Percentiles rank a stretch among this genome's conserved stretches.
phyloP scores from a whole-genome alignment of 2,329 filamentous ascomycete species.

The Waltergamsia citrina region DNA sequence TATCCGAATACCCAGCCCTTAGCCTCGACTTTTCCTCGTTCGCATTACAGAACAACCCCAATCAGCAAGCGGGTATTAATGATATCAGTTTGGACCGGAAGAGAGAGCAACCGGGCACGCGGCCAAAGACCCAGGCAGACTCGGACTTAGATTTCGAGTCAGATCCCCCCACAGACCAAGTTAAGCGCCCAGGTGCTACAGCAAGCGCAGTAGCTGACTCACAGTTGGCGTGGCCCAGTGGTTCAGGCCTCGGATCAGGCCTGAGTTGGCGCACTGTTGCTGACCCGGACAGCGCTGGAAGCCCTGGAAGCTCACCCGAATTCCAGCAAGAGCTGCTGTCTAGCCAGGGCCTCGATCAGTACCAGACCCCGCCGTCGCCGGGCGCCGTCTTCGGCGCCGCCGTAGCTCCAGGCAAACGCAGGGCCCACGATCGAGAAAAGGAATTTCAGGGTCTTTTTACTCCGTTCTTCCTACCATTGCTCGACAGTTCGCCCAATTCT shows the following conservation, averaged over 20 bases:
- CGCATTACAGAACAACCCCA: too few relatives aligned
- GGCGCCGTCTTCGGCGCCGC: conserved; percentile 9
- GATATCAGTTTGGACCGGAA: too few relatives aligned
- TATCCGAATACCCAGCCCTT: conserved; percentile 36
- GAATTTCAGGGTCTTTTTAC: conserved; percentile 56
- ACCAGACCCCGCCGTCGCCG: conserved; percentile 4
- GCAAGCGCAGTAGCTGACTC: conserved; percentile 2
- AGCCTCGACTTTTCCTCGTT: conserved; percentile 26
- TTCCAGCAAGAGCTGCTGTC: background rate
- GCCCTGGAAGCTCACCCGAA: background rate
- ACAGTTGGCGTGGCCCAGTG: too few relatives aligned
- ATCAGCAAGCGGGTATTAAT: too few relatives aligned
- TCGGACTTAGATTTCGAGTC: too few relatives aligned
- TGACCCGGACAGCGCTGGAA: background rate
- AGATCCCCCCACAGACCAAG: too few relatives aligned
- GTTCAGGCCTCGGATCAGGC: background rate
- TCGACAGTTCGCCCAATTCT: conserved; percentile 32
- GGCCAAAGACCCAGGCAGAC: too few relatives aligned
- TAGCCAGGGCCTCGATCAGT: background rate
- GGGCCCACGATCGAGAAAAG: conserved; percentile 36
- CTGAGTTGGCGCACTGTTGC: background rate
- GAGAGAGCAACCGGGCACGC: too few relatives aligned
- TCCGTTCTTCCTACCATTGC: conserved; percentile 51
- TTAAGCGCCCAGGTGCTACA: too few relatives aligned
- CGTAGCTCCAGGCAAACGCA: conserved; percentile 18